Base-by-base conservation (phyloP, 2,329 filamentous ascomycete species). In the Cryoendolithus antarcticus region DNA sequence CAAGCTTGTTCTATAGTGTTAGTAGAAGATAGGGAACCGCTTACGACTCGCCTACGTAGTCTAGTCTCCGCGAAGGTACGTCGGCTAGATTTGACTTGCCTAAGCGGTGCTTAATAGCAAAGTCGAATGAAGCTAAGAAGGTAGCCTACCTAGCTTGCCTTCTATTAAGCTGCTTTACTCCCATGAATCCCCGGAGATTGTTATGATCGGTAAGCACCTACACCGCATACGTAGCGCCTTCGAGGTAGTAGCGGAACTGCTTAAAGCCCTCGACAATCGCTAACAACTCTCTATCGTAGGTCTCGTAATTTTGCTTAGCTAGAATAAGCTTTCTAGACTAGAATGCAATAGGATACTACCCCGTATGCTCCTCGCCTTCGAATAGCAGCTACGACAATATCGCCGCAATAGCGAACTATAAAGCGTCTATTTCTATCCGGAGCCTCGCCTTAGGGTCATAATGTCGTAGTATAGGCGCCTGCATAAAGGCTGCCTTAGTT, bases 231-330 rank as follows among this genome's bases (percentile, higher is more conserved):
- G 38, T 35, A 34, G 48, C 37, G 1, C 56, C 41, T 32, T 56
- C 40, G 15, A 43, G 37, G 11, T 46, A 4, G 51, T 43, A 60
- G 35, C 31, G 9, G 30, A 41, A 39, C 13, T 55, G 31, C 35
- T 56, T 33, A 10, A 61, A 48, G 11, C 40, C 34, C n/a, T 39
- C n/a, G 1, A 62, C 39, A 29, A 63, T 56, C 4, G 56, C 54
- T 5, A 62, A 34, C 1, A 63, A 44, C 46, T 61, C 57, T 37
- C 61, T 60, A 36, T 62, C 44, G 35, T 62, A 48, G 7, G 60
- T 60, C 9, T 56, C 31, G 41, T 62, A 62, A 41, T 61, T 62
- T 4, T 36, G 44, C 42, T 61, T 38, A 1, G 44, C 42, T 5
- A 33, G 32, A 6, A n/a, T 42, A 6, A 53, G 39, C 32, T 56